These are phyloP conservation scores for Lactarius indigo DNA, from an alignment of 768 basidiomycete species.

Conservation along the genomic window DNA sequence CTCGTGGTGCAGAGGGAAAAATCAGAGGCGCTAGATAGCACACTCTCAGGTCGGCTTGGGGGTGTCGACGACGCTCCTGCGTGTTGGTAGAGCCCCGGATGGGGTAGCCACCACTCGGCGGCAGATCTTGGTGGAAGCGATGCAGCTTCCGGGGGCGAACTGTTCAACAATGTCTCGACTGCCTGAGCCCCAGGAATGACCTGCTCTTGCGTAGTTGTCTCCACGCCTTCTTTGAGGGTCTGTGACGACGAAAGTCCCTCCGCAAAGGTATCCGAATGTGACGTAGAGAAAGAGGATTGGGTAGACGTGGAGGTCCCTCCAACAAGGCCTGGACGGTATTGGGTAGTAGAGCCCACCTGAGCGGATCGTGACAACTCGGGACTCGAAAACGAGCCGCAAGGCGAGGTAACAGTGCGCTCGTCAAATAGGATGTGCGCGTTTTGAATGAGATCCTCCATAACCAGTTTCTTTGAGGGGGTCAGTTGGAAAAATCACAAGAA, in stretches of 20 bases:
- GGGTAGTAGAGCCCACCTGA: too few species aligned
- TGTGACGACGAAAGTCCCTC: background rate
- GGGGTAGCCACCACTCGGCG: background rate
- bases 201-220: background rate
- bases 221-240: background rate
- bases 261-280: too few species aligned
- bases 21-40: background rate
- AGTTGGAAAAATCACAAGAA: background rate
- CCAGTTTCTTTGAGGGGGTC: background rate
- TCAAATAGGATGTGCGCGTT: background rate
- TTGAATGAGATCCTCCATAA: background rate
- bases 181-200: background rate
- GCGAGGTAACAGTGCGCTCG: too few species aligned
- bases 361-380: too few species aligned
- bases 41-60: background rate
- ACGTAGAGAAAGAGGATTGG: too few species aligned
- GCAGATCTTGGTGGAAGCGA: too few species aligned
- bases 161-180: background rate
- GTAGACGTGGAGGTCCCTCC: too few species aligned
- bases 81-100: background rate
- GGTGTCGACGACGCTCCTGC: background rate
- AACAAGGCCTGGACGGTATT: too few species aligned
- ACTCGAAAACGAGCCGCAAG: too few species aligned
- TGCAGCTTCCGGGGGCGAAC: too few species aligned
- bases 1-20: background rate